phyloP scores from a whole-genome alignment of 352 stramenopile genomes.

The Phytopythium delawarense region DNA sequence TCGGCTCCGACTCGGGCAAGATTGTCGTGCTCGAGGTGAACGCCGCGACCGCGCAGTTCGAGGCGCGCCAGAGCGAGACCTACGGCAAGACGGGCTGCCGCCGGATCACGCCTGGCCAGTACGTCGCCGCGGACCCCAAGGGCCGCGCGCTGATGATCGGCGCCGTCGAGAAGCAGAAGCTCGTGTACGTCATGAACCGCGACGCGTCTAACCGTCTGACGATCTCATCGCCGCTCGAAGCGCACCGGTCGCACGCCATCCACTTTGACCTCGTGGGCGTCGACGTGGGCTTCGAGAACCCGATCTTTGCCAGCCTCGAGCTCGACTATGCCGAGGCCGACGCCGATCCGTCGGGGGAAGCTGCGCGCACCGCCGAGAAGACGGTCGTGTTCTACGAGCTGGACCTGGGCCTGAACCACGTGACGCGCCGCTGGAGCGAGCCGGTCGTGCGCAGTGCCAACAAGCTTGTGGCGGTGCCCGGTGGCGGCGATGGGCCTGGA shows the following conservation, averaged over 20 bases:
- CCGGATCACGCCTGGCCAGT: slow-evolving; percentile 97
- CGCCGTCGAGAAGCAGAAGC: slow-evolving; percentile 98
- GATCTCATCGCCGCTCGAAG: slow-evolving; percentile 98
- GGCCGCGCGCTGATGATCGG: slow-evolving; percentile 96
- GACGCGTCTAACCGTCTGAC: slow-evolving; percentile 93
- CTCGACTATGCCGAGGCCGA: slow-evolving; percentile 93
- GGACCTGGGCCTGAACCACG: slow-evolving; percentile 99
- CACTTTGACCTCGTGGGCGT: slow-evolving; percentile 94
- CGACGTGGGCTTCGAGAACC: slow-evolving; percentile 99
- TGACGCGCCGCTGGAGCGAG: slow-evolving; percentile 95
- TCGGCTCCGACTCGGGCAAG: slow-evolving; percentile 95
- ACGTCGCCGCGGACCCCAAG: slow-evolving; percentile 96
- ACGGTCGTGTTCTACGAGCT: slow-evolving; percentile 98
- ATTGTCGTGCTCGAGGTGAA: slow-evolving; percentile 96
- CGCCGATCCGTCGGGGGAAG: slow-evolving; percentile 68
- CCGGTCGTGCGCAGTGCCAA: slow-evolving; percentile 88
- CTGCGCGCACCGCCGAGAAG: slow-evolving; percentile 82
- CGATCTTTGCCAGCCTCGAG: slow-evolving; percentile 97
- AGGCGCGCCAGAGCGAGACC: slow-evolving; percentile 90
- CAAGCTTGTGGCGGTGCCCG: slow-evolving; percentile 90
- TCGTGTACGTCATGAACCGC: slow-evolving; percentile 99
- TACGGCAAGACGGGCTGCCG: slow-evolving; percentile 97
- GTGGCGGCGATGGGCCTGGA: slow-evolving; percentile 77
- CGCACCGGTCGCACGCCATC: slow-evolving; percentile 95
- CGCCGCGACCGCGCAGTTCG: slow-evolving; percentile 59